A percentile compares a stretch with the other conserved stretches of the same genome.
These are phyloP conservation scores for Cystobasidium ongulense DNA, from an alignment of 768 basidiomycete species.

Conservation along the genomic window DNA sequence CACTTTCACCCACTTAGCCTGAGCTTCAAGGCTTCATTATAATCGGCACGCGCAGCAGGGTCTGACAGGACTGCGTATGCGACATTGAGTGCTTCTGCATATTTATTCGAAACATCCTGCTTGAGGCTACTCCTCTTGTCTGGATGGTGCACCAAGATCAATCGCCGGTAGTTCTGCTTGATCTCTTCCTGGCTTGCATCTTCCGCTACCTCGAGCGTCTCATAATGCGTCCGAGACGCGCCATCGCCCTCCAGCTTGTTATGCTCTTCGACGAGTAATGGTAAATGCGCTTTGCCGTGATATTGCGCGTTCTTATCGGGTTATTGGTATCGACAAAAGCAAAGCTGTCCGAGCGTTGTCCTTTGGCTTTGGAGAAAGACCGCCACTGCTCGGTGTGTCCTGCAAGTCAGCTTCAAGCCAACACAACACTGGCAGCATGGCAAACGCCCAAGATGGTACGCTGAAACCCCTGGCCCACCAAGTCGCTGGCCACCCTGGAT, in stretches of 20 bases:
- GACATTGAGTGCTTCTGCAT: slow-evolving; percentile 18
- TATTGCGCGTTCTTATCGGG: background rate
- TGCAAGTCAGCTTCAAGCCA: background rate
- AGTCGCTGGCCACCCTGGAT: slow-evolving; percentile 71
- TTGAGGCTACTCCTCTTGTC: background rate
- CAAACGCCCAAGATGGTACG: background rate
- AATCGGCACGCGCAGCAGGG: background rate
- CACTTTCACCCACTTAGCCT: background rate
- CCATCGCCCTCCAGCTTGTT: slow-evolving; percentile 5
- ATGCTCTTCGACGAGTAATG: background rate
- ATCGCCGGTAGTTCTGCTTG: background rate
- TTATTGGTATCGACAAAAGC: background rate
- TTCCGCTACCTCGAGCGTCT: background rate
- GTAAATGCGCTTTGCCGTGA: background rate
- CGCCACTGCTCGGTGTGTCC: background rate
- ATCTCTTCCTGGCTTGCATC: slow-evolving; percentile 12
- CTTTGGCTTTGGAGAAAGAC: background rate
- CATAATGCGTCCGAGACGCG: slow-evolving; percentile 19
- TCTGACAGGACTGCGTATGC: slow-evolving; percentile 13
- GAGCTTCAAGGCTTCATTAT: background rate
- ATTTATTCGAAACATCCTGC: background rate
- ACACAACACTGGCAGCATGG: background rate
- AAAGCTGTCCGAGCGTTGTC: background rate
- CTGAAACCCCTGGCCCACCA: slow-evolving; percentile 46
- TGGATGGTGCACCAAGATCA: slow-evolving; percentile 24